These are phyloP conservation scores for Debaryomyces maramus DNA, from an alignment of 805 yeast species.

Conservation along the genomic window DNA sequence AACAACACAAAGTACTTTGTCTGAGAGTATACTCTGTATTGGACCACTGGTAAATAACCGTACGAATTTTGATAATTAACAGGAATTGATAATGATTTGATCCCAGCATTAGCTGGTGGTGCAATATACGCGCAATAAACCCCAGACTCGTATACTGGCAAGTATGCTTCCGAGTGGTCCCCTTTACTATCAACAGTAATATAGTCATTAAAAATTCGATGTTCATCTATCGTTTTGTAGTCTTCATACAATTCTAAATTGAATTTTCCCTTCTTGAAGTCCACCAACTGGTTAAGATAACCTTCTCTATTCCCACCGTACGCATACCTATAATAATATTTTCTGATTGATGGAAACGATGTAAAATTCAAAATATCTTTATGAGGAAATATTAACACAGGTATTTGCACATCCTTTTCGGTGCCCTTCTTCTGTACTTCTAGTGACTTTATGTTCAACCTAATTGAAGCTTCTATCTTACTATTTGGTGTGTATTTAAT, in stretches of 20 bases:
- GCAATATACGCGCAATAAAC: conserved; percentile 32
- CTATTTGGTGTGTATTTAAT: conserved; percentile 5
- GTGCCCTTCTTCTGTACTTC: neutral
- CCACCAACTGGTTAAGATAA: conserved; percentile 11
- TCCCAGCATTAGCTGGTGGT: conserved; percentile 17
- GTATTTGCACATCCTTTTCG: conserved; percentile 15
- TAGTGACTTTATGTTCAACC: neutral
- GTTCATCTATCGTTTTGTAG: conserved; percentile 6
- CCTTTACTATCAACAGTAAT: conserved; percentile 5
- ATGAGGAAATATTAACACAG: conserved; percentile 25
- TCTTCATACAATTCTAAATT: conserved; percentile 10
- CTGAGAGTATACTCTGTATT: conserved; percentile 18
- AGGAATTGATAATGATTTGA: conserved; percentile 14
- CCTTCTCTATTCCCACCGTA: conserved; percentile 5
- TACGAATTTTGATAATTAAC: conserved; percentile 19
- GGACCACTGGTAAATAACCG: conserved; percentile 23
- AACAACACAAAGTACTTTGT: conserved; percentile 13
- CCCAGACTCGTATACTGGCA: conserved; percentile 21
- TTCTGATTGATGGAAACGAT: conserved; percentile 16
- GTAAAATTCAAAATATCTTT: conserved; percentile 21
- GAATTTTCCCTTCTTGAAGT: conserved; percentile 16
- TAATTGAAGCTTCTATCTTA: neutral
- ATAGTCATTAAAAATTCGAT: conserved; percentile 9
- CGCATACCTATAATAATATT: conserved; percentile 10
- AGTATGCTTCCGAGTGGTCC: conserved; percentile 11